phyloP scores from a whole-genome alignment of 2,329 filamentous ascomycete species.

The Diaporthe vexans region DNA sequence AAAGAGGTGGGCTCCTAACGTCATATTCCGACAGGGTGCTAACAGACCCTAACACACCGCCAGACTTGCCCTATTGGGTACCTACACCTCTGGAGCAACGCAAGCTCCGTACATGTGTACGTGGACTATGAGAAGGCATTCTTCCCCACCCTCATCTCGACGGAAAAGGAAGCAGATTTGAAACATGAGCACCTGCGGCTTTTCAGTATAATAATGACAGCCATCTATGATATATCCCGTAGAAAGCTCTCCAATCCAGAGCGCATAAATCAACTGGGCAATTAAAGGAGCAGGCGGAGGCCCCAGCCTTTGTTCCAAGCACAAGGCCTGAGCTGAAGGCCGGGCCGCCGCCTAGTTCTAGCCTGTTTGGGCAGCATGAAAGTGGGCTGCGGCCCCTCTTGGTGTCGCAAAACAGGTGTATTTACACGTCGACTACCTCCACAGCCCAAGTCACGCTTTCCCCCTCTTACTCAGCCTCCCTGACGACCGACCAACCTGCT shows the following conservation, averaged over 20 bases:
- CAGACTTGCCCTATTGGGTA: slow-evolving; percentile 7
- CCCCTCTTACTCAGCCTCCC: slow-evolving; percentile 39
- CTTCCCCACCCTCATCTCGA: not conserved
- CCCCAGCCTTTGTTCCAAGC: slow-evolving; percentile 24
- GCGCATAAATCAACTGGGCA: not conserved
- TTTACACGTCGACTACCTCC: slow-evolving; percentile 10
- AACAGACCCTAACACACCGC: not conserved
- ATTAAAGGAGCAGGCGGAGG: not conserved
- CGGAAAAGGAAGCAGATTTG: not conserved
- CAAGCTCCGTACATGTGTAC: not conserved
- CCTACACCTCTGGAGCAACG: not conserved
- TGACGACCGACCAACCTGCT: slow-evolving; percentile 25
- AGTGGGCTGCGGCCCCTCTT: slow-evolving; percentile 9
- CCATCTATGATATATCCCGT: not conserved
- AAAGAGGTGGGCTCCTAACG: not conserved
- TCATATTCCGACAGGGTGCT: slow-evolving; percentile 25
- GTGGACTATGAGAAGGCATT: not conserved
- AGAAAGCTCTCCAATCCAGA: not conserved
- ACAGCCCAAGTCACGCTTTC: slow-evolving; percentile 33
- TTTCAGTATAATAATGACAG: not conserved
- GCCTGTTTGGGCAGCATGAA: slow-evolving; percentile 19
- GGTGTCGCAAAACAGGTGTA: slow-evolving; percentile 25
- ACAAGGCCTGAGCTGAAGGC: slow-evolving; percentile 1
- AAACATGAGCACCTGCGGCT: not conserved
- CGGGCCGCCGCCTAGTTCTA: not conserved